Conservation (phyloP, 2,329 filamentous ascomycete species). For the Colletotrichum sp. region DNA sequence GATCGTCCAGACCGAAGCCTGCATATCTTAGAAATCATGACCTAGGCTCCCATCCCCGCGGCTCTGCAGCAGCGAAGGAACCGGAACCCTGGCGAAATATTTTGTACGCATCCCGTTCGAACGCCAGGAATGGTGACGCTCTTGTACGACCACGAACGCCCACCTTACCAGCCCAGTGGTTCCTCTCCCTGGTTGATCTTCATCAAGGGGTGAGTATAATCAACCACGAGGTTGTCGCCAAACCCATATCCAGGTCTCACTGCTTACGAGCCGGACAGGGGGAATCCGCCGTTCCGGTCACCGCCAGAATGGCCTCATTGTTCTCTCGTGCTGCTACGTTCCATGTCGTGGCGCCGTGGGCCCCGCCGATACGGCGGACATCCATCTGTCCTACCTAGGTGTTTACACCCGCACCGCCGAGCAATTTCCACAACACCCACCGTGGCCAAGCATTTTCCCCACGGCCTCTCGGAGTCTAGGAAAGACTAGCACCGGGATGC, state of each 20-base stretch:
- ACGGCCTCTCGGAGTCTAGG: background rate
- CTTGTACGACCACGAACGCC: background rate
- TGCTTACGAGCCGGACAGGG: background rate
- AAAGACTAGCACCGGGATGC: background rate
- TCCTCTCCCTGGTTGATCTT: background rate
- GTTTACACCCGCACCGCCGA: background rate
- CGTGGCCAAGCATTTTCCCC: background rate
- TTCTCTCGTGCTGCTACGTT: background rate
- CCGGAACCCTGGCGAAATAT: background rate
- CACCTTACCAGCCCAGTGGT: background rate
- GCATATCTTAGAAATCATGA: slow-evolving; percentile 7
- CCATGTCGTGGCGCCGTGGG: background rate
- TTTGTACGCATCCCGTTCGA: background rate
- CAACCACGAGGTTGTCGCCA: background rate
- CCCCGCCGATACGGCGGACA: slow-evolving; percentile 1
- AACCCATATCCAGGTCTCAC: background rate
- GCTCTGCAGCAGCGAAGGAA: background rate
- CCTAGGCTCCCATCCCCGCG: background rate
- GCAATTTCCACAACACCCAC: background rate
- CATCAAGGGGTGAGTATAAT: background rate
- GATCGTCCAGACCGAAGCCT: slow-evolving; percentile 4
- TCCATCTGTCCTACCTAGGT: background rate
- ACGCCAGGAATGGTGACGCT: background rate
- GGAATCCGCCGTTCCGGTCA: background rate
- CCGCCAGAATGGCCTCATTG: background rate